These are phyloP conservation scores for Nasturtium officinale DNA, from an alignment of 345 rosid species.

Conservation along the genomic window DNA sequence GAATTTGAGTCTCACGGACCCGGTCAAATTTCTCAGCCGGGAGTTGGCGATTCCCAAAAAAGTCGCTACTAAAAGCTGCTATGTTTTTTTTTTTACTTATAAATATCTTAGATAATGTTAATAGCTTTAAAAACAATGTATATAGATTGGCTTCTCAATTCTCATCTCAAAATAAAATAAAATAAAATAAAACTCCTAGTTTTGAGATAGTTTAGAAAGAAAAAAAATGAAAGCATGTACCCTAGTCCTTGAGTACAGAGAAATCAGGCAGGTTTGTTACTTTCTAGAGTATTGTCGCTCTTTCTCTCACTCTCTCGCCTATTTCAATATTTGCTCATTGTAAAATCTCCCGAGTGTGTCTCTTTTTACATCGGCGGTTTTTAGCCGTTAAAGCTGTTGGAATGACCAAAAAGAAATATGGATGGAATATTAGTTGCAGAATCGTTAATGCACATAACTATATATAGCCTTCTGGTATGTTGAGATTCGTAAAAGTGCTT, in stretches of 20 bases:
- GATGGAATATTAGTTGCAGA: constrained; percentile 22
- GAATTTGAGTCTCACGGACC: background rate
- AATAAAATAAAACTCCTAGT: background rate
- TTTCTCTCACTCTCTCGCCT: background rate
- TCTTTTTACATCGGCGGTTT: constrained; percentile 36
- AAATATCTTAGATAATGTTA: background rate
- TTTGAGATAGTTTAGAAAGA: background rate
- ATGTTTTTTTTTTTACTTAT: background rate
- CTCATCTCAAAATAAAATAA: background rate
- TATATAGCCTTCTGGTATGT: constrained; percentile 2
- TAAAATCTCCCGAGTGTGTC: background rate
- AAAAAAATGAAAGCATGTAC: background rate
- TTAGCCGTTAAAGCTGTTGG: constrained; percentile 42
- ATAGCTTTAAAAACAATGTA: background rate
- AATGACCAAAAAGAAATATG: background rate
- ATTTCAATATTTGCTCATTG: background rate
- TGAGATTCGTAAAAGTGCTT: background rate
- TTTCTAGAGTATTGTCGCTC: constrained; percentile 32
- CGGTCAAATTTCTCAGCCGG: background rate
- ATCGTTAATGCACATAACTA: constrained; percentile 19
- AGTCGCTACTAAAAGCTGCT: background rate
- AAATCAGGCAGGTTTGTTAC: constrained; percentile 32
- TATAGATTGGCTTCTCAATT: background rate
- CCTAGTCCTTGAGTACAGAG: constrained; percentile 28
- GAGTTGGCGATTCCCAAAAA: background rate